Conservation (phyloP, 2,329 filamentous ascomycete species). For the Aureobasidium uvarum region DNA sequence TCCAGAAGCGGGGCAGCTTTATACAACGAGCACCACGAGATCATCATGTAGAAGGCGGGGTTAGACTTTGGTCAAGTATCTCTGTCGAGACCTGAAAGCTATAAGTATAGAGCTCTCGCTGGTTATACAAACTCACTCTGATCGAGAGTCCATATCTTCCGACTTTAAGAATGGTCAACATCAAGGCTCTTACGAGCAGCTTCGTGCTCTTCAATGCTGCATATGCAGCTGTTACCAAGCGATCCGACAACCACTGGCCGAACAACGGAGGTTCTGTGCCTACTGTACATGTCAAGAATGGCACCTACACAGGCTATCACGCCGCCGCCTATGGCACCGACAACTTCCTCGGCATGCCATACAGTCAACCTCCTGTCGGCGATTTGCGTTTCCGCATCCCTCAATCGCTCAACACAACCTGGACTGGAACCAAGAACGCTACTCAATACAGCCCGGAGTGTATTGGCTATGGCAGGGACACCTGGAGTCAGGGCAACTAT, state of each 20-base stretch:
- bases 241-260: not conserved
- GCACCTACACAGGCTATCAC: constrained; percentile 49
- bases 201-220: constrained; percentile 12
- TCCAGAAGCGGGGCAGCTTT: constrained; percentile 11
- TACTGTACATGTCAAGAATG: constrained; percentile 44
- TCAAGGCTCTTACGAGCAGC: not conserved
- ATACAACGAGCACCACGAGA: not conserved
- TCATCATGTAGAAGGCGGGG: not conserved
- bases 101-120: not conserved
- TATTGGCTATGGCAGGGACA: constrained; percentile 49
- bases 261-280: constrained; percentile 30
- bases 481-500: constrained; percentile 32
- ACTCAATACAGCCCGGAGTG: constrained; percentile 50
- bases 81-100: not conserved
- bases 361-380: constrained; percentile 55
- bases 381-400: constrained; percentile 55
- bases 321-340: constrained; percentile 49
- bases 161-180: not conserved
- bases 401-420: constrained; percentile 50
- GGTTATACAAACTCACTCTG: not conserved
- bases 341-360: constrained; percentile 57
- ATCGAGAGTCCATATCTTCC: not conserved
- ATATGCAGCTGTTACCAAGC: not conserved
- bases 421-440: constrained; percentile 45
- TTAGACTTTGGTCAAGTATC: not conserved